Evolutionary conservation across 1,139 yeast genomes (phyloP), one percentile per base, ranked within the genome.

Genomic region (Scheffersomyces segobiensis): DNA sequence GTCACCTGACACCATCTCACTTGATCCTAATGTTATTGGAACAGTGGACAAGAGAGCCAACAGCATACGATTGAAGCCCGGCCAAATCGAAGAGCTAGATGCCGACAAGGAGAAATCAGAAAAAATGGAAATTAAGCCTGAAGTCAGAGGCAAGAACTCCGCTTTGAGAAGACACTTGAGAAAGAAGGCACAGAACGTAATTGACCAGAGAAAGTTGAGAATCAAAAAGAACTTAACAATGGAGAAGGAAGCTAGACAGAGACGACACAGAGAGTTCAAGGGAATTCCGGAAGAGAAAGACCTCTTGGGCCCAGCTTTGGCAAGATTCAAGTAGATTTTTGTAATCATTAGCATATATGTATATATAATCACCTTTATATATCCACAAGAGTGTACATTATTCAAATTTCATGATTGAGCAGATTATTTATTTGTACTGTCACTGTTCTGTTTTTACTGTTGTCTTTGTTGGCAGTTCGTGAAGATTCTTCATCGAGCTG

Each of bases 21-120:
- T 95, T 67, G 97, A 95, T 79, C 99, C 99, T 60, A 85, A 83
- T 68, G 86, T 84, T 57, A 89, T 96, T 66, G 99, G 99, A 65
- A 84, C 87, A 17, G 93, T 95, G 32, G 95, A 93, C 67, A 84
- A 84, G 64, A 81, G 89, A 60, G 88, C 95, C 5, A 80, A 84
- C 46, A 76, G 80, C 50, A 79, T 84, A 57, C 83, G 97, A 66
- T 77, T 89, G 68, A 84, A 85, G 56, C 87, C 92, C 0, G 84
- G 85, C 46, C 87, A 87, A 55, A 71, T 85, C 48, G 86, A 82
- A 59, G 68, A 82, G 54, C 75, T 79, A 26, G 69, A 66, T 18
- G 80, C 77, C 48, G 76, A 73, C 51, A 67, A 64, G 3, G 70
- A 65, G 8, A 79, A 78, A 54, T 71, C 73, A 49, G 73, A 75